Evolutionary conservation across 371 early-diverging fungal species (phyloP).

Genomic region (Lichtheimia ornata): DNA sequence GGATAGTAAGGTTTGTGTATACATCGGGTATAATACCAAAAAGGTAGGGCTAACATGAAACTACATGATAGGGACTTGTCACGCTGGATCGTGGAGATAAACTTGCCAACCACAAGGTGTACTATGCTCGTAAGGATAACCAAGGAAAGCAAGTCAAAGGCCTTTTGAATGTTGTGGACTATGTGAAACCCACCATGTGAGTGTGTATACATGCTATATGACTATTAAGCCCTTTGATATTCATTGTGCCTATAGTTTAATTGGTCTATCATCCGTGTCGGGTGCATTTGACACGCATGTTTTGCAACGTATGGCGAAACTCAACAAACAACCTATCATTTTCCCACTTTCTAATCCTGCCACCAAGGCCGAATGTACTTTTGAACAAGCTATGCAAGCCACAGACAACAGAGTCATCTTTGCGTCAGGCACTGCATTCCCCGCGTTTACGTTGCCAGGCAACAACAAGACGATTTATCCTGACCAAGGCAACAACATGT

Average conservation of each 20-base stretch:
- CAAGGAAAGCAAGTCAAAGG: constrained; percentile 68
- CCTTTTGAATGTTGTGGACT: constrained; percentile 71
- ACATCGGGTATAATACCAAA: too few relatives aligned
- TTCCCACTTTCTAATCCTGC: constrained; percentile 93
- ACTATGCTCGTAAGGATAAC: constrained; percentile 82
- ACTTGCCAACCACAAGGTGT: constrained; percentile 79
- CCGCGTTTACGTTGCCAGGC: constrained; percentile 72
- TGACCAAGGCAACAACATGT: constrained; percentile 91
- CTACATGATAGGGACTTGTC: constrained; percentile 59
- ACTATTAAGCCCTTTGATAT: background rate
- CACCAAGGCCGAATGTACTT: constrained; percentile 90
- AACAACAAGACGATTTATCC: constrained; percentile 2
- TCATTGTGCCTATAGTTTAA: constrained; percentile 46
- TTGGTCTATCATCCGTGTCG: constrained; percentile 80
- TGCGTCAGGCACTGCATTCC: constrained; percentile 96
- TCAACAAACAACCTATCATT: constrained; percentile 85
- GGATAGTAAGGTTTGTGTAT: constrained; percentile 64
- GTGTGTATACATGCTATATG: constrained; percentile 5
- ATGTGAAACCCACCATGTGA: constrained; percentile 71
- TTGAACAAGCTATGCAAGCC: constrained; percentile 81
- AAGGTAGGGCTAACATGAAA: too few relatives aligned
- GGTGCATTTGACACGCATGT: constrained; percentile 71
- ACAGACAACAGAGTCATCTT: constrained; percentile 88
- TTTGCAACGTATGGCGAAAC: constrained; percentile 63
- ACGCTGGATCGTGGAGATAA: constrained; percentile 87